Evolutionary conservation across 2,329 filamentous ascomycete species (phyloP), one percentile per base, ranked within the genome.

Genomic region (Colletotrichum cuscutae): DNA sequence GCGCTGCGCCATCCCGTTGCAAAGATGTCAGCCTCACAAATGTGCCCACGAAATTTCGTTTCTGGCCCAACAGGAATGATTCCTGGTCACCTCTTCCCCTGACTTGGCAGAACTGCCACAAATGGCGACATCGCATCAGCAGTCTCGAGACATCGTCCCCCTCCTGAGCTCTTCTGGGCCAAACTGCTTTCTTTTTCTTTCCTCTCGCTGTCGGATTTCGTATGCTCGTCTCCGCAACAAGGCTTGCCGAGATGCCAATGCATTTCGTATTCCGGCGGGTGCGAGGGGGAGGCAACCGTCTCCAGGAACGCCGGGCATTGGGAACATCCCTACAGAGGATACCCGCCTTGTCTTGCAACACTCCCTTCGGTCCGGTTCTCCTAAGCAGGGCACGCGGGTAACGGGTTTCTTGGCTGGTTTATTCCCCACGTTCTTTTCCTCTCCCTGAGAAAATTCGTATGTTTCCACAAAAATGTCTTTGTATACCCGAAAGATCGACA

Each of bases 1-100:
- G 37, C n/a, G 37, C 49, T 56, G 65, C 49, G 60, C 49, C 65
- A 64, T 57, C 22, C 65, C 42, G 46, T 22, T 53, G 42, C 42
- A 22, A 49, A 49, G 15, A 49, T n/a, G 42, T 49, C 42, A 49
- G 42, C 42, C 42, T 49, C 42, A 49, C 19, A 19, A n/a, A n/a
- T 49, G 8, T 3, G 42, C 42, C 42, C 19, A 49, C 42, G 42
- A n/a, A 11, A 49, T 49, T 49, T 49, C 42, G 19, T 49, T 49
- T 49, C 42, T 49, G 19, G n/a, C 19, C 42, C 19, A 49, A 49
- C 42, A 49, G 42, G 42, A 49, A 49, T 9, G 42, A 49, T 11
- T 49, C 42, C 42, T 22, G 8, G 42, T 49, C 19, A 49, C 15
- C 37, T 13, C 37, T 42, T 3, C 15, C 37, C 19, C 19, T 49